A percentile compares a stretch with the other conserved stretches of the same genome.
Conservation (phyloP, 1,284 basidiomycete genomes). For the Apiotrichum gracile region DNA sequence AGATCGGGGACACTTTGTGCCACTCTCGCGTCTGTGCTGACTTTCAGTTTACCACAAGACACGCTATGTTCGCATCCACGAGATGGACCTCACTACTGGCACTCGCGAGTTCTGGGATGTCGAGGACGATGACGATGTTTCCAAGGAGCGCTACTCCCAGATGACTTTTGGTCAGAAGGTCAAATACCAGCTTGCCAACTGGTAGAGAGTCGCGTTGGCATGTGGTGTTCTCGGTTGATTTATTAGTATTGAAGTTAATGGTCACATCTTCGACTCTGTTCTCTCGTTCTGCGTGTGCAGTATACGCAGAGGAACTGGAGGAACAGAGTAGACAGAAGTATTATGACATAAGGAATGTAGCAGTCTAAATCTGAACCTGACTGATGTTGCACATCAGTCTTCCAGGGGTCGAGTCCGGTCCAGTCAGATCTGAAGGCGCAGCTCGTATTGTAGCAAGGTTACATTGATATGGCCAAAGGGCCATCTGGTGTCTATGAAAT, state of each 20-base stretch:
- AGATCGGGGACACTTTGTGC: not conserved
- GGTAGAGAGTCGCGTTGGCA: constrained; percentile 27
- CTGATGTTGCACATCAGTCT: no score
- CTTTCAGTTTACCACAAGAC: constrained; percentile 51
- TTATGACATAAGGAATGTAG: no score
- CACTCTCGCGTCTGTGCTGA: not conserved
- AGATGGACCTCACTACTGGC: constrained; percentile 62
- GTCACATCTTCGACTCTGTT: no score
- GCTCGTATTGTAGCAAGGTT: not conserved
- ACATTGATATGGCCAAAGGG: not conserved
- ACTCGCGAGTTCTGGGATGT: constrained; percentile 62
- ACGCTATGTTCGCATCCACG: constrained; percentile 51
- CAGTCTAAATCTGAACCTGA: no score
- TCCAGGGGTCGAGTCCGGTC: no score
- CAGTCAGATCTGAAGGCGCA: no score
- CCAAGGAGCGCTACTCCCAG: constrained; percentile 24
- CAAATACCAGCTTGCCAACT: constrained; percentile 38
- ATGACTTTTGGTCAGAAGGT: constrained; percentile 35
- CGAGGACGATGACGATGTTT: constrained; percentile 44
- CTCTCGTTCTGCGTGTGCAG: no score
- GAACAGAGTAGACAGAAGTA: no score
- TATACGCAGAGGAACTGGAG: no score
- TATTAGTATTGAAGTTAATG: no score
- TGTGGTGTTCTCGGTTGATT: no score
- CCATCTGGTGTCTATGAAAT: no score